Conservation (phyloP, 1,139 yeast species). For the Zygosaccharomyces pseudobailii region DNA sequence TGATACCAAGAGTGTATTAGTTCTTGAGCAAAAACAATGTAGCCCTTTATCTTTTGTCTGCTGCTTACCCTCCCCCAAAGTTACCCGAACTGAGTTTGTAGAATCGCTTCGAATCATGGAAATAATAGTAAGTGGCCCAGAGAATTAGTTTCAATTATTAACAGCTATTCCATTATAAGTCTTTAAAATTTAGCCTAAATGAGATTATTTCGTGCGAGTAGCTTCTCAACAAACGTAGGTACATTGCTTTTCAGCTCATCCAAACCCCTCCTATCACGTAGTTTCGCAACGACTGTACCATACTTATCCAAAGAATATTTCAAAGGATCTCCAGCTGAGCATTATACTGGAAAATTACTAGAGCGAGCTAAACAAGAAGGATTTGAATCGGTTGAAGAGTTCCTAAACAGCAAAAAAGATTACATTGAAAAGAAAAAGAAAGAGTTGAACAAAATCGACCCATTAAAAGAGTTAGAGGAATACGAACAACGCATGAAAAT, state of each 20-base stretch:
- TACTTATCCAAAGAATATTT: constrained; percentile 10
- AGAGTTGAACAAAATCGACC: constrained; percentile 60
- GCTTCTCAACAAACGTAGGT: neutral
- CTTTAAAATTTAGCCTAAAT: neutral
- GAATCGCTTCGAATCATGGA: too few species aligned
- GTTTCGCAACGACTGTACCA: constrained; percentile 2
- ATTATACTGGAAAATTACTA: constrained; percentile 43
- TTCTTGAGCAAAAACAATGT: too few species aligned
- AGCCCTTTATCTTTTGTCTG: too few species aligned
- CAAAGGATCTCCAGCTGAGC: constrained; percentile 19
- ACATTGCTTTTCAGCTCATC: neutral
- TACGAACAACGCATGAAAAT: constrained; percentile 42
- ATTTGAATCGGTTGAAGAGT: constrained; percentile 48
- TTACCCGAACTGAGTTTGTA: too few species aligned
- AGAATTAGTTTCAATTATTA: too few species aligned
- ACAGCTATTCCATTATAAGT: neutral
- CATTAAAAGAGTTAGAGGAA: constrained; percentile 60
- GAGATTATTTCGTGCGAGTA: neutral
- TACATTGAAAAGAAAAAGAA: constrained; percentile 53
- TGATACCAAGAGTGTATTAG: too few species aligned
- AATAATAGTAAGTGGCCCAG: too few species aligned
- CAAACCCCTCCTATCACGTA: neutral
- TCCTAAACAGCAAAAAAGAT: constrained; percentile 59
- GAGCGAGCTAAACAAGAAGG: constrained; percentile 44
- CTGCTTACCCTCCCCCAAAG: too few species aligned